Base-by-base conservation (phyloP, 192 early-diverging fungal genomes). In the Linnemannia zychae region DNA sequence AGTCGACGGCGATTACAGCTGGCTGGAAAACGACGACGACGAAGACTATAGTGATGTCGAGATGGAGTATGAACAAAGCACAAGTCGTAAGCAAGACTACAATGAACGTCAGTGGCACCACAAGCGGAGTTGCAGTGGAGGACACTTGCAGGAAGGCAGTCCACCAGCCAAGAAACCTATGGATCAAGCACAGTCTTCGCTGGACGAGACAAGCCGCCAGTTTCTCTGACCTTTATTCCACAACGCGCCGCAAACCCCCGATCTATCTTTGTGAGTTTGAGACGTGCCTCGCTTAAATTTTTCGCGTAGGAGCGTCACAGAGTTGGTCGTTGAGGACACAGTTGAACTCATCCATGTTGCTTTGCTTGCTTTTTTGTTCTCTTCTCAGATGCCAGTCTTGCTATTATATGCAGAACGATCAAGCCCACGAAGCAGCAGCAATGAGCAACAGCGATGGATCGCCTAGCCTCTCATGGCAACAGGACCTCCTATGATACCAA, bases 1-100 rank as follows among this genome's bases (percentile, higher is more conserved):
- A 57, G 40, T 37, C 33, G 66, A 75, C 17, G 68, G 73, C 44
- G 77, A 79, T 40, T 79, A 38, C 37, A 68, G 73, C 5, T 78
- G 82, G 82, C 77, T 84, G 13, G 82, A 84, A 28, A 72, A 79
- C 1, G 77, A 78, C 37, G 77, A 78, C 20, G 76, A 78, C 7
- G 73, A 78, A 9, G 67, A 74, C n/a, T 13, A 53, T 17, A 22
- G 34, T 24, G 34, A 53, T 44, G 28, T 33, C 50, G 7, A 40
- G 5, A 31, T 75, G 37, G 44, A 53, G 5, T 18, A 40, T 11
- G 15, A 31, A 6, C 17, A 49, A 4, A 20, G 2, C n/a, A 22
- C 57, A n/a, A 71, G 6, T 28, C 67, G 22, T 22, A 22, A 40
- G 34, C 63, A 66, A 24, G 63, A 60, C 13, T 9, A n/a, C n/a